These are phyloP conservation scores for Myotisia sp. DNA, from an alignment of 2,329 filamentous ascomycete species.

Conservation along the genomic window DNA sequence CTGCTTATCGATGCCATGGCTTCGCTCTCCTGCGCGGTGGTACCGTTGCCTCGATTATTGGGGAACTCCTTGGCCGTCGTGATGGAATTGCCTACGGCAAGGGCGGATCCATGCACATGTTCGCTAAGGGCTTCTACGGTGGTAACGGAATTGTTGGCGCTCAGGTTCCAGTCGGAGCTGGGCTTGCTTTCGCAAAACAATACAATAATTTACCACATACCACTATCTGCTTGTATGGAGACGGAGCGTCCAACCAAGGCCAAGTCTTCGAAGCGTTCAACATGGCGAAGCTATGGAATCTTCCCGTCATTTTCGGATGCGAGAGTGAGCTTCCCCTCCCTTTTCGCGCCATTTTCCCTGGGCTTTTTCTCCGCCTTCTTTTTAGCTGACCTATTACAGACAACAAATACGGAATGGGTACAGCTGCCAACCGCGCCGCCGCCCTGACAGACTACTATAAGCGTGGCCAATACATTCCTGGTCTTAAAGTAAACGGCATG, in stretches of 20 bases:
- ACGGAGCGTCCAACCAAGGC: conserved; percentile 96
- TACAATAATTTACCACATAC: conserved; percentile 79
- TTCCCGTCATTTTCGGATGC: conserved; percentile 90
- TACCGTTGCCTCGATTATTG: conserved; percentile 80
- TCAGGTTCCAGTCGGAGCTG: conserved; percentile 92
- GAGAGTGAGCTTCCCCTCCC: conserved; percentile 58
- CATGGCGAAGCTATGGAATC: conserved; percentile 99
- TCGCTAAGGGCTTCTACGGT: conserved; percentile 92
- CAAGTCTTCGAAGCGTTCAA: conserved; percentile 99
- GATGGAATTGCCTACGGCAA: conserved; percentile 98
- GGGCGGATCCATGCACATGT: conserved; percentile 99
- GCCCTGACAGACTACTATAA: conserved; percentile 99
- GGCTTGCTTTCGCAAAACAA: conserved; percentile 92
- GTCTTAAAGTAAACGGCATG: conserved; percentile 99
- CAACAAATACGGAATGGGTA: conserved; percentile 99
- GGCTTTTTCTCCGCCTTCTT: neutral
- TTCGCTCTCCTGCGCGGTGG: conserved; percentile 94
- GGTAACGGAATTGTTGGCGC: conserved; percentile 98
- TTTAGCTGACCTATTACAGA: no score
- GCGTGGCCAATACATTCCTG: conserved; percentile 98
- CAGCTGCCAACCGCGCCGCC: conserved; percentile 80
- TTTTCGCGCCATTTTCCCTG: conserved; percentile 5
- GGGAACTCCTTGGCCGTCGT: conserved; percentile 84
- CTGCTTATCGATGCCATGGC: conserved; percentile 96
- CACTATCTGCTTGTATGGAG: conserved; percentile 83